Base-by-base conservation (phyloP, 1,284 basidiomycete genomes). In the Rhodotorula sp. region DNA sequence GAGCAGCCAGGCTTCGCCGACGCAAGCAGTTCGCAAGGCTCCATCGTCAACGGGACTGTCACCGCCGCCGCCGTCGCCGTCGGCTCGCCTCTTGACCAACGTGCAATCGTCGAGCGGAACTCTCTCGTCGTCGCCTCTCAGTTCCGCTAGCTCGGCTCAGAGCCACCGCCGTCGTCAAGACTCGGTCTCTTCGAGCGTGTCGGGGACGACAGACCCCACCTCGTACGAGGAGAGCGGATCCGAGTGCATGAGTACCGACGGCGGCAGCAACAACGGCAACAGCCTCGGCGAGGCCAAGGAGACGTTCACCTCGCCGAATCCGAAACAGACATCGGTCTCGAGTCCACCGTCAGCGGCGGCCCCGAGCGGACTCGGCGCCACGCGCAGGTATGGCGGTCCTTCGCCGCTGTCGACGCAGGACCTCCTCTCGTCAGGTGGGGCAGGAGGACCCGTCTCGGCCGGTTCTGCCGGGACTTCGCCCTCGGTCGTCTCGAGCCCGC, bases 141-240 rank as follows among this genome's bases (percentile, higher is more conserved):
- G 70, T 56, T 71, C 70, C 49, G 58, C 62, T n/a, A 64, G 60
- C 23, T 67, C 68, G 46, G 58, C 69, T 1, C 52, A 52, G 5
- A 39, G 68, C 23, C 48, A 57, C 3, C 54, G 74, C 3, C 49
- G 54, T 23, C 63, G 72, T 14, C 67, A 71, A 31, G 68, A 68
- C 64, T 70, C 69, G 52, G 49, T 72, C 58, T 76, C 72, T 51
- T 72, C 74, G n/a, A 74, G 58, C 65, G 63, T 76, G 2, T 68
- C 67, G 14, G 65, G 51, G 48, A 69, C 65, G 18, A 76, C 74
- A 31, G 72, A 76, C 12, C 61, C 72, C 8, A 76, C 74, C 43
- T 69, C 69, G 10, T 58, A 64, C 56, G 70, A 71, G 56, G 74
- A 65, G 39, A 71, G 69, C 58, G 72, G 65, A 20, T 69, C 63